Conservation (phyloP, 2,329 filamentous ascomycete species). For the Lachnellula willkommii region DNA sequence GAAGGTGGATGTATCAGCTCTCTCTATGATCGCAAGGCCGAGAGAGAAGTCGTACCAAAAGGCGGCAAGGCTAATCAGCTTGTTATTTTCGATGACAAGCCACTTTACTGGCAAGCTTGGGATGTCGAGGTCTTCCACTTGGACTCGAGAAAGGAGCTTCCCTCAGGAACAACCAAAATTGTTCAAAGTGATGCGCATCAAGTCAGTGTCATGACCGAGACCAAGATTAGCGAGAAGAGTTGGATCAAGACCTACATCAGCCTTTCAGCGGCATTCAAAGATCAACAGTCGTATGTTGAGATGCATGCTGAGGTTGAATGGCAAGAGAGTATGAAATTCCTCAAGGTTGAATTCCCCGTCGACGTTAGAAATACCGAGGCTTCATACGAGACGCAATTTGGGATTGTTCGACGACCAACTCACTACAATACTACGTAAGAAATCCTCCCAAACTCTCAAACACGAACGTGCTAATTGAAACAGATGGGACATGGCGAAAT, state of each 20-base stretch:
- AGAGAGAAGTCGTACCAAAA: conserved; percentile 71
- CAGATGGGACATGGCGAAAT: conserved; percentile 94
- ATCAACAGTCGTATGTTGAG: conserved; percentile 66
- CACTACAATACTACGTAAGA: conserved; percentile 87
- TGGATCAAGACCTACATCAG: conserved; percentile 83
- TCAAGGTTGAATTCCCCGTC: conserved; percentile 98
- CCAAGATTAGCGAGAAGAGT: conserved; percentile 80
- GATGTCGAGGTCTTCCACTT: conserved; percentile 97
- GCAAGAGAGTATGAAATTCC: conserved; percentile 94
- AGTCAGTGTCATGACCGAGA: conserved; percentile 77
- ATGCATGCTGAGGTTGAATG: conserved; percentile 87
- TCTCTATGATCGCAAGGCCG: conserved; percentile 66
- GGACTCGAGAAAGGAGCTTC: conserved; percentile 73
- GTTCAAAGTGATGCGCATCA: conserved; percentile 66
- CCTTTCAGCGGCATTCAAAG: conserved; percentile 62
- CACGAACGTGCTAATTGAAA: conserved; percentile 23
- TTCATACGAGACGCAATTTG: conserved; percentile 91
- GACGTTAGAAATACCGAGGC: conserved; percentile 87
- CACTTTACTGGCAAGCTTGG: conserved; percentile 96
- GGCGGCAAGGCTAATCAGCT: conserved; percentile 80
- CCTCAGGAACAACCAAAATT: conserved; percentile 63
- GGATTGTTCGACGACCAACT: conserved; percentile 80
- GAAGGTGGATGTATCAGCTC: conserved; percentile 75
- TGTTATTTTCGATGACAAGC: conserved; percentile 95
- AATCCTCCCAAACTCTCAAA: conserved; percentile 2